phyloP scores from a whole-genome alignment of 2,329 filamentous ascomycete genomes.

The Niveomyces coronatus region DNA sequence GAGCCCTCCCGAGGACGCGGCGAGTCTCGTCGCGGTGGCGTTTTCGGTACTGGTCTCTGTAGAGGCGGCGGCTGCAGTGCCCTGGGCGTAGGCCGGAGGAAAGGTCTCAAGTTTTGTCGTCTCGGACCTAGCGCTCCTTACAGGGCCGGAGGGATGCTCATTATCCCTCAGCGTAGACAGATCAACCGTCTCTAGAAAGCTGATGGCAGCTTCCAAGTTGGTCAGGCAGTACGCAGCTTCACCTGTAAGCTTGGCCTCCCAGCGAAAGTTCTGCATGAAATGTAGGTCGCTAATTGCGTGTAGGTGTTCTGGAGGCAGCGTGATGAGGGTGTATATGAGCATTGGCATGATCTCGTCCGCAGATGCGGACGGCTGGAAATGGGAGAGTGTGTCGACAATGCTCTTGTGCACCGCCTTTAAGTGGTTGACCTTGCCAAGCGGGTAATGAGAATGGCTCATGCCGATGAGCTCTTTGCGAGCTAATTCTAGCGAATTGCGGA shows the following conservation, averaged over 20 bases:
- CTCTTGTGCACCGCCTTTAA: slow-evolving; percentile 83
- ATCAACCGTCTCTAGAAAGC: slow-evolving; percentile 91
- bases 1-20: slow-evolving; percentile 30
- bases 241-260: slow-evolving; percentile 75
- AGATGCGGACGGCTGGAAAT: slow-evolving; percentile 68
- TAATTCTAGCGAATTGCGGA: slow-evolving; percentile 59
- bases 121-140: slow-evolving; percentile 41
- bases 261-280: slow-evolving; percentile 88
- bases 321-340: slow-evolving; percentile 92
- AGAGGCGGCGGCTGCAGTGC: slow-evolving; percentile 23
- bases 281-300: slow-evolving; percentile 89
- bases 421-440: slow-evolving; percentile 81
- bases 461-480: slow-evolving; percentile 59
- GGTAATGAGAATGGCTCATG: slow-evolving; percentile 83
- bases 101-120: slow-evolving; percentile 45
- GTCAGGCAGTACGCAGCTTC: slow-evolving; percentile 95
- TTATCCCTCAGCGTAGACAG: slow-evolving; percentile 78
- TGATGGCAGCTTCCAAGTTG: slow-evolving; percentile 88
- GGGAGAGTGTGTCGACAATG: slow-evolving; percentile 75
- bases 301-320: slow-evolving; percentile 72
- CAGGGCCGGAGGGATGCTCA: slow-evolving; percentile 58
- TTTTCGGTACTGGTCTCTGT: slow-evolving; percentile 23
- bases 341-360: slow-evolving; percentile 96
- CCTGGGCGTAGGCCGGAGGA: slow-evolving; percentile 44
- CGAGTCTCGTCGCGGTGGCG: slow-evolving; percentile 24